Percentiles rank a stretch among this genome's conserved stretches.
These are phyloP conservation scores for Jamesozyma hellenica DNA, from an alignment of 805 yeast species.

Conservation along the genomic window DNA sequence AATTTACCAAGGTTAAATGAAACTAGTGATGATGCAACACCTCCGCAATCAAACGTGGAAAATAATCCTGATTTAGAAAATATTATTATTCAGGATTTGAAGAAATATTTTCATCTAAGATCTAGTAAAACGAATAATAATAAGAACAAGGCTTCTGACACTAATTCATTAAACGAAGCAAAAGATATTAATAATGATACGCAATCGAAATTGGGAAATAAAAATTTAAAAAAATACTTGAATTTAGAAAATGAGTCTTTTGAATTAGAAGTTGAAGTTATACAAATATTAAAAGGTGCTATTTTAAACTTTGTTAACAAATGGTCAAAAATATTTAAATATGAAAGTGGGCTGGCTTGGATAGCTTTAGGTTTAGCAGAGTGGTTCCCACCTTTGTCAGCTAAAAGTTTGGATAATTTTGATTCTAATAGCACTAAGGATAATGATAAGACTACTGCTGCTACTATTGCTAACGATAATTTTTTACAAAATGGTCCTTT, in stretches of 20 bases:
- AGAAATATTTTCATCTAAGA: conserved; percentile 42
- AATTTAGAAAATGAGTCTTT: too few relatives aligned
- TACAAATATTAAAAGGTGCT: conserved; percentile 48
- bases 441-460: conserved; percentile 14
- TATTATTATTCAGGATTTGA: conserved; percentile 47
- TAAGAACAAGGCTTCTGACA: too few relatives aligned
- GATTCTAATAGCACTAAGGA: neutral
- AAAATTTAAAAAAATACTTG: too few relatives aligned
- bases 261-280: conserved; percentile 29
- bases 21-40: conserved; percentile 1
- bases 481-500: conserved; percentile 17
- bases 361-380: conserved; percentile 80
- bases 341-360: conserved; percentile 81
- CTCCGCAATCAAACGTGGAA: too few relatives aligned
- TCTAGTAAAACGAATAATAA: conserved; percentile 4
- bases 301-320: conserved; percentile 55
- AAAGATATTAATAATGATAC: too few relatives aligned
- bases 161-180: too few relatives aligned
- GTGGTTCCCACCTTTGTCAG: conserved; percentile 68
- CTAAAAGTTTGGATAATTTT: conserved; percentile 9
- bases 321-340: conserved; percentile 71
- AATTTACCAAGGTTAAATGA: conserved; percentile 4
- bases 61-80: conserved; percentile 17
- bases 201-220: too few relatives aligned
- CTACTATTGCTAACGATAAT: neutral